Base-by-base conservation (phyloP, 495 filamentous ascomycete species). In the Aspergillus haitiensis region DNA sequence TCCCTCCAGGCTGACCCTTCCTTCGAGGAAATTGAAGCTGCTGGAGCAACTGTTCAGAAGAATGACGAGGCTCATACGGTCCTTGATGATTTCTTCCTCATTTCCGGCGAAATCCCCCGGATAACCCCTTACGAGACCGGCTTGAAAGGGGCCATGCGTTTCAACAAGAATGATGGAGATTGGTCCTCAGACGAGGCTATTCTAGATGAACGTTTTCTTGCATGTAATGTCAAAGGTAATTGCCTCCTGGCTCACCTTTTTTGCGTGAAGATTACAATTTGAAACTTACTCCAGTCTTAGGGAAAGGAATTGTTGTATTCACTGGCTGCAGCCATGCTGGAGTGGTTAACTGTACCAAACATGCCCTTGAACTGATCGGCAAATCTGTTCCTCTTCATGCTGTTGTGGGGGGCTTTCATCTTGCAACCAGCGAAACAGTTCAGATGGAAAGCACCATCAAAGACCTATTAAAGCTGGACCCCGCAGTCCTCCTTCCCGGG, bases 271-370 rank as follows among this genome's bases (percentile, higher is more conserved):
- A 12, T 9, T 46, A 45, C 39, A 59, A 39, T 37, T 60, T 34
- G 45, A 58, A 52, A 18, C 16, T 27, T 56, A 40, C 47, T 9
- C 1, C 32, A 9, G 47, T n/a, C 7, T 16, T 55, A 79, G 77
- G 72, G 34, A 84, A 81, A 65, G 84, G 84, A 10, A 73, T 87
- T 16, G 81, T 87, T 7, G 70, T 86, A 13, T 84, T 87, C 66
- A 86, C 82, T 1, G 83, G 82, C n/a, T 86, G 84, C 68, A 83
- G 80, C 59, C 84, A 86, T 56, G 81, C 81, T 2, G 84, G 84
- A 2, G 82, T 86, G 7, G 77, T 86, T 49, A 86, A 87, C 64
- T 74, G 80, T 36, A 63, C 79, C 0, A 73, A 73, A 31, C 77
- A 85, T 62, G 82, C 84, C 0, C 39, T 82, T 5, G 69, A 78